Evolutionary conservation across 2,329 filamentous ascomycete species (phyloP).

Genomic region (Podosphaera leucotricha): DNA sequence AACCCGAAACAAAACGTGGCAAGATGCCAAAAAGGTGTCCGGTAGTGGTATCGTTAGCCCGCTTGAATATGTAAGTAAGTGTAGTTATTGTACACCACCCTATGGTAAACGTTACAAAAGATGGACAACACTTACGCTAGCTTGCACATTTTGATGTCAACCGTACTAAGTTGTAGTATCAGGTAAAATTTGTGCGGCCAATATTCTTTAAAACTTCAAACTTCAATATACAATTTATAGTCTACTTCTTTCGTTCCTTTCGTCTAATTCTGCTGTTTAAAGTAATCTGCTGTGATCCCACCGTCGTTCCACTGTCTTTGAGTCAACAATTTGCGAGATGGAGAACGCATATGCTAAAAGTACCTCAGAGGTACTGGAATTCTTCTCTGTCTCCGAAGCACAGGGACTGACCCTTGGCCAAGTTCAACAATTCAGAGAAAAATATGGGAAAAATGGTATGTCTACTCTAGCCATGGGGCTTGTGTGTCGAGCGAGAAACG

Average conservation of each 20-base stretch:
- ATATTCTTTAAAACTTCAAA: too few species aligned
- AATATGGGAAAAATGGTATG: constrained; percentile 44
- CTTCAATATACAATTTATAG: not conserved
- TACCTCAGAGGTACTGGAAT: constrained; percentile 32
- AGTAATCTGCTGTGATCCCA: not conserved
- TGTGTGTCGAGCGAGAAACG: constrained; percentile 1
- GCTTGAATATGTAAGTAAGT: too few species aligned
- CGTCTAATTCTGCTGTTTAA: not conserved
- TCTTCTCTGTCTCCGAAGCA: constrained; percentile 30
- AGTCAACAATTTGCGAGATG: constrained; percentile 20
- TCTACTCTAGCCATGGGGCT: constrained; percentile 5
- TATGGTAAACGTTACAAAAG: too few species aligned
- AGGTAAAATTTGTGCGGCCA: too few species aligned
- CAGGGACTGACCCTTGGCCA: constrained; percentile 35
- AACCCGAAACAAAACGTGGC: too few species aligned
- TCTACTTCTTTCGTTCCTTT: not conserved
- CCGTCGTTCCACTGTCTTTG: not conserved
- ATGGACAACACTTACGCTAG: too few species aligned
- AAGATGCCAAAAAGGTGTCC: too few species aligned
- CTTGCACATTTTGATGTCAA: too few species aligned
- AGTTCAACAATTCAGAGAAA: constrained; percentile 28
- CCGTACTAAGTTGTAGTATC: too few species aligned
- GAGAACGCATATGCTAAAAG: constrained; percentile 37
- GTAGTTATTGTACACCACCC: too few species aligned
- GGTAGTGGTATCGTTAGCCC: too few species aligned